A percentile compares a stretch with the other conserved stretches of the same genome.
Evolutionary conservation across 495 filamentous ascomycete genomes (phyloP).

Genomic region (Peziza echinospora): DNA sequence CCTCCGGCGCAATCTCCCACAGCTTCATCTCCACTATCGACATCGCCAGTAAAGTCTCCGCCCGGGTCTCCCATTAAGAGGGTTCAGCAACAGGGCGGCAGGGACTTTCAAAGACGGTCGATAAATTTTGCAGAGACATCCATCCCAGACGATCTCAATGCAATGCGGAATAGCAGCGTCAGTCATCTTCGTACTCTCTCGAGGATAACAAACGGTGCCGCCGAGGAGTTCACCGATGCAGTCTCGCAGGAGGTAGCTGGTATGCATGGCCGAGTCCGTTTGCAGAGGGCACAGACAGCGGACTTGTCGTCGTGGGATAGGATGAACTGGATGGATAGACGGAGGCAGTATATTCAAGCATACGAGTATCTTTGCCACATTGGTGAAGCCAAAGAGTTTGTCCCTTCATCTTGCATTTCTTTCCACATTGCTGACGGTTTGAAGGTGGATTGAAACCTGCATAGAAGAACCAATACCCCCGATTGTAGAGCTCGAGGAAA

Average conservation of each 20-base stretch:
- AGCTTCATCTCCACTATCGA: neutral
- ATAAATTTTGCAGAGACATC: conserved; percentile 1
- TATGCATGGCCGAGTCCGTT: conserved; percentile 54
- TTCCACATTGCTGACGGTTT: conserved; percentile 1
- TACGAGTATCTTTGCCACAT: conserved; percentile 99
- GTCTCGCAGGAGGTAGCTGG: conserved; percentile 67
- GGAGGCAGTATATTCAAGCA: conserved; percentile 85
- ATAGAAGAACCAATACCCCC: conserved; percentile 76
- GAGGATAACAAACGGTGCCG: conserved; percentile 52
- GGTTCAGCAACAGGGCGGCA: neutral
- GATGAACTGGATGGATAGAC: conserved; percentile 96
- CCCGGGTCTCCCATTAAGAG: neutral
- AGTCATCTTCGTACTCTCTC: conserved; percentile 77
- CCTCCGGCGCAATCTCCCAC: too few species aligned
- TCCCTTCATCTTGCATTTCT: neutral
- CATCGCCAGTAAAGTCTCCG: neutral
- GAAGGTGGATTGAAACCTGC: conserved; percentile 77
- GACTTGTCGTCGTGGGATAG: conserved; percentile 47
- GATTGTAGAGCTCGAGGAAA: conserved; percentile 91
- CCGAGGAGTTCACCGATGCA: conserved; percentile 52
- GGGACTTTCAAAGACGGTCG: neutral
- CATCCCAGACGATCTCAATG: conserved; percentile 16
- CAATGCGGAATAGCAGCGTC: conserved; percentile 19
- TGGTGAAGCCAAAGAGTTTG: conserved; percentile 77
- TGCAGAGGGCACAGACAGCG: conserved; percentile 52